These are phyloP conservation scores for Boletus patriciae DNA, from an alignment of 768 basidiomycete species.

Conservation along the genomic window DNA sequence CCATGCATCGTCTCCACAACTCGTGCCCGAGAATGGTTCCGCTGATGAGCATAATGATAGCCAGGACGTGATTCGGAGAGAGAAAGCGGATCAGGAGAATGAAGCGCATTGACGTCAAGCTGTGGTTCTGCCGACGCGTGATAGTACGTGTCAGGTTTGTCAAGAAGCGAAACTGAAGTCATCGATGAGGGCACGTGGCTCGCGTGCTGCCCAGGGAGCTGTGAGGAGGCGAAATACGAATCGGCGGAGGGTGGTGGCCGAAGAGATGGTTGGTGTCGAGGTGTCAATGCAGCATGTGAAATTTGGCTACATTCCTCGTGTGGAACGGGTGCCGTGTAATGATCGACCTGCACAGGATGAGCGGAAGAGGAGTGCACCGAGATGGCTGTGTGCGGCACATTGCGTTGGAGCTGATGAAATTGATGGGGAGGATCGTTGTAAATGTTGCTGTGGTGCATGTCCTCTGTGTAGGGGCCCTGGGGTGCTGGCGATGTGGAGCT, in stretches of 20 bases:
- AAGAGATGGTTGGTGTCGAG: constrained; percentile 25
- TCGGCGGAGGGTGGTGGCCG: constrained; percentile 18
- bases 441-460: constrained; percentile 23
- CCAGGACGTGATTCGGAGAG: constrained; percentile 28
- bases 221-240: constrained; percentile 28
- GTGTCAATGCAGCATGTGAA: constrained; percentile 26
- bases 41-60: constrained; percentile 33
- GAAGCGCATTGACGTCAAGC: constrained; percentile 32
- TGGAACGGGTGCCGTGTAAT: constrained; percentile 30
- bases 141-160: constrained; percentile 27
- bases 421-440: constrained; percentile 30
- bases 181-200: constrained; percentile 30
- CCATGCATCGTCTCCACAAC: constrained; percentile 24
- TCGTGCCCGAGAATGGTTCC: constrained; percentile 28
- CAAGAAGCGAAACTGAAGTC: constrained; percentile 29
- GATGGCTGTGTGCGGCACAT: constrained; percentile 27
- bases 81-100: constrained; percentile 31
- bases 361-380: constrained; percentile 25
- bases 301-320: constrained; percentile 33
- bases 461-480: constrained; percentile 23
- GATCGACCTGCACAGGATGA: constrained; percentile 38
- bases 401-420: constrained; percentile 35
- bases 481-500: constrained; percentile 33
- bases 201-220: constrained; percentile 23
- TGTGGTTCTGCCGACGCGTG: constrained; percentile 26